phyloP scores from a whole-genome alignment of 129 eudicot genomes.

The Chrysanthemum seticuspe region DNA sequence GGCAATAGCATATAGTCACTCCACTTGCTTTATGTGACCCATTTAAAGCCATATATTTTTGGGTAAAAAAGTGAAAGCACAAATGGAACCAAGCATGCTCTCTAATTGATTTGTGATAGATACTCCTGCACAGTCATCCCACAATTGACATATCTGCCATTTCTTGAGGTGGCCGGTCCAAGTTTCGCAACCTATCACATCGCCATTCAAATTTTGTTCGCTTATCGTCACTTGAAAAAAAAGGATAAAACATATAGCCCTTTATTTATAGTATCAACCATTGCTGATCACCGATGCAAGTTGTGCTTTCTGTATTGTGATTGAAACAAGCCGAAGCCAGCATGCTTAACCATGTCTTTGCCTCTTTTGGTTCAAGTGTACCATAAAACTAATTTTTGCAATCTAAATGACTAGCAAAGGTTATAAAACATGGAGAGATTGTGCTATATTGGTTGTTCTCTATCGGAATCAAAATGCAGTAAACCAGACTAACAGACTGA shows the following conservation, averaged over 20 bases:
- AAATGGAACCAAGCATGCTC: constrained; percentile 20
- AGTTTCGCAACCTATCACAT: not conserved
- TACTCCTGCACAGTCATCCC: not conserved
- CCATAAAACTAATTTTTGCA: too few species aligned
- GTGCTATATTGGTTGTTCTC: too few species aligned
- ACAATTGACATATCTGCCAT: constrained; percentile 1
- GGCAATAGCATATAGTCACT: not conserved
- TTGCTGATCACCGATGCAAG: too few species aligned
- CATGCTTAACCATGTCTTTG: too few species aligned
- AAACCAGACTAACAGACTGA: too few species aligned
- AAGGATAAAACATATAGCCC: not conserved
- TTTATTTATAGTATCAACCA: too few species aligned
- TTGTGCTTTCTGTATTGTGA: too few species aligned
- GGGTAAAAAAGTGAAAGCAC: not conserved
- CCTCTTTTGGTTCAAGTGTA: too few species aligned
- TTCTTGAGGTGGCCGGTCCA: not conserved
- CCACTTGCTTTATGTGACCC: constrained; percentile 4
- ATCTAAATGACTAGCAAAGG: too few species aligned
- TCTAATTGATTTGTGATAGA: not conserved
- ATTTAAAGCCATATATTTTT: not conserved
- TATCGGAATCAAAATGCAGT: too few species aligned
- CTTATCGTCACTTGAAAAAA: not conserved
- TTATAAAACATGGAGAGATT: too few species aligned
- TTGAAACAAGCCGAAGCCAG: too few species aligned
- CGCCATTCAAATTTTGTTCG: not conserved